Evolutionary conservation across 176 grass and related monocot genomes (phyloP).

Genomic region (Leersia perrieri): DNA sequence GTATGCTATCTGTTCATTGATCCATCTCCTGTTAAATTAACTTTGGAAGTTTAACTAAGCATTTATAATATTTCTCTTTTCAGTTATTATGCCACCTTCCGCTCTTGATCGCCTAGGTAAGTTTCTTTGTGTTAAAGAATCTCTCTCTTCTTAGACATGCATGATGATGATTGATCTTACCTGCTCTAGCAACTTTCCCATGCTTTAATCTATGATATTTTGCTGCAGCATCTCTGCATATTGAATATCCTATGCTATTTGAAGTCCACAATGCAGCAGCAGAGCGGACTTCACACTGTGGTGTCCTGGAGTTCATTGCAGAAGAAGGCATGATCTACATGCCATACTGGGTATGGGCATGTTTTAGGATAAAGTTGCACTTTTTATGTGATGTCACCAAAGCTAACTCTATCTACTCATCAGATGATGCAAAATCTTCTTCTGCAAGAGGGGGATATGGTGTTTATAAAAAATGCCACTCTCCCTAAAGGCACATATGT

Average conservation of each 20-base stretch:
- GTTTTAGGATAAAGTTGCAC: constrained; percentile 9
- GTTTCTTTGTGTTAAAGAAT: neutral
- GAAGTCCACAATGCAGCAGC: constrained; percentile 75
- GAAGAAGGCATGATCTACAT: constrained; percentile 99
- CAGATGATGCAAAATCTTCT: constrained; percentile 99
- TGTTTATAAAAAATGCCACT: constrained; percentile 85
- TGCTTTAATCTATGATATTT: constrained; percentile 18
- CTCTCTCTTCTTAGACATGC: neutral
- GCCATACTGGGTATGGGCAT: constrained; percentile 84
- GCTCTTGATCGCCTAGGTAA: constrained; percentile 97
- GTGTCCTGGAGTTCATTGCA: constrained; percentile 96
- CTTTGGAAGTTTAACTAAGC: constrained; percentile 1
- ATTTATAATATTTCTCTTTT: constrained; percentile 40
- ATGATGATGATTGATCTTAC: constrained; percentile 13
- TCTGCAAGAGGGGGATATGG: constrained; percentile 92
- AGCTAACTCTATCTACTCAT: constrained; percentile 36
- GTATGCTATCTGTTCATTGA: constrained; percentile 44
- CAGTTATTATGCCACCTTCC: constrained; percentile 99
- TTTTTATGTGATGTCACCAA: constrained; percentile 22
- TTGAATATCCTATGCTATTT: constrained; percentile 99
- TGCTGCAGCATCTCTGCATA: constrained; percentile 83
- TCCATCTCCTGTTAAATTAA: constrained; percentile 8
- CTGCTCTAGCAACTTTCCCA: constrained; percentile 1
- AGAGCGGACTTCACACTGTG: constrained; percentile 83
- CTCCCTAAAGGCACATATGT: constrained; percentile 99